Base-by-base conservation (phyloP, 306 rosid genomes). In the Quercus agrifolia region DNA sequence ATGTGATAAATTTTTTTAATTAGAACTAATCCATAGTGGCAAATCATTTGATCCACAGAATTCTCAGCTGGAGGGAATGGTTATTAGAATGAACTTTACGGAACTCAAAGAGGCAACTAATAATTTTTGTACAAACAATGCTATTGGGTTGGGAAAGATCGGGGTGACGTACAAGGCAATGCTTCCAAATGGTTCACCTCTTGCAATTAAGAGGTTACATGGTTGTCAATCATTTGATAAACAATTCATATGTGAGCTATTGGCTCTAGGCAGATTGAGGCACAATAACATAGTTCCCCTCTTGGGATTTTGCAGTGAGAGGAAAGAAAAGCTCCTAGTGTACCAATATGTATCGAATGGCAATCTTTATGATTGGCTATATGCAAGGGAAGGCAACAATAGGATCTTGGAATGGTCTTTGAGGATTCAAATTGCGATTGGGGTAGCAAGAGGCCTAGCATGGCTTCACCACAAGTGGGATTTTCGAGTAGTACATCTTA, bases 301-400 rank as follows among this genome's bases (percentile, higher is more conserved):
- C 1, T 44, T 10, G 51, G 51, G 51, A 44, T 86, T 86, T 21
- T 86, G 77, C 41, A 20, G 15, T 0, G 73, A 83, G 27, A 20
- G 31, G 25, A 67, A 41, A 4, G 89, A 21, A 28, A 74, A 35
- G 61, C 70, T 57, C 56, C 59, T 83, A 10, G 51, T 44, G 51
- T 44, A 44, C 51, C 2, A 44, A 44, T 10, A 44, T 44, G 2
- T 44, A 11, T 44, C 83, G 33, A 83, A 77, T 55, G 87, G 85
- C 17, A 86, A 79, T 20, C 87, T 86, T 81, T 74, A 83, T 20
- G 78, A 80, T 56, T 83, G 85, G 89, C 74, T 86, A 23, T 25
- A 80, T 20, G 83, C 78, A 28, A 18, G 14, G n/a, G 81, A 62
- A 56, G 56, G 54, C 23, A 57, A 41, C 28, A 71, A 31, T 14